Conservation (phyloP, 2,329 filamentous ascomycete genomes). For the Cordyceps farinosa region DNA sequence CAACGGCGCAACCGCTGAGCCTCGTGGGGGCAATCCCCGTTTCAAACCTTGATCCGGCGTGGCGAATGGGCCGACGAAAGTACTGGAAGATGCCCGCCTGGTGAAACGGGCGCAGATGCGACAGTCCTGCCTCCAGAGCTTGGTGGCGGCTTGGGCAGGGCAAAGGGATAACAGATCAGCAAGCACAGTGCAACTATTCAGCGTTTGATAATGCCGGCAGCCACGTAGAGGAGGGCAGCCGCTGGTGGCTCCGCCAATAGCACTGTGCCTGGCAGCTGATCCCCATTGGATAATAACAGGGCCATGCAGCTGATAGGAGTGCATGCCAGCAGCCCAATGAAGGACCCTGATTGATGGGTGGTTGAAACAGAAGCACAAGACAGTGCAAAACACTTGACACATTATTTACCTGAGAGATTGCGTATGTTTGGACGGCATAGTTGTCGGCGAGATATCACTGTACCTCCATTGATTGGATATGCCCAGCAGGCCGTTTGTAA, state of each 20-base stretch:
- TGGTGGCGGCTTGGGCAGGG: slow-evolving; percentile 1
- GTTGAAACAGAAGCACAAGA: slow-evolving; percentile 7
- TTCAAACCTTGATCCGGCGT: neutral
- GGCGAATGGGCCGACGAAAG: neutral
- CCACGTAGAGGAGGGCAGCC: neutral
- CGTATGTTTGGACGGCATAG: neutral
- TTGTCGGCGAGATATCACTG: neutral
- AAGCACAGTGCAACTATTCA: slow-evolving; percentile 5
- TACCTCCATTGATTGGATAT: neutral
- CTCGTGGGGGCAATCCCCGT: neutral
- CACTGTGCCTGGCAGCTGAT: neutral
- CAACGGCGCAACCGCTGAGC: neutral
- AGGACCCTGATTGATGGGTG: neutral
- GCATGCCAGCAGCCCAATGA: slow-evolving; percentile 7
- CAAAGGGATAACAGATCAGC: slow-evolving; percentile 10
- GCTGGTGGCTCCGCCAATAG: neutral
- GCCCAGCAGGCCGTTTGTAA: neutral
- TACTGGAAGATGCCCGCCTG: neutral
- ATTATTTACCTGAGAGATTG: neutral
- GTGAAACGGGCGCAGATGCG: slow-evolving; percentile 7
- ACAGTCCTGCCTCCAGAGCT: neutral
- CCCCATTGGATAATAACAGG: neutral
- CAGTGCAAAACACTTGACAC: neutral
- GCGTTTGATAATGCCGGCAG: slow-evolving; percentile 4
- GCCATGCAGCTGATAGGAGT: slow-evolving; percentile 11